A percentile compares a stretch with the other conserved stretches of the same genome.
Evolutionary conservation across 2,329 filamentous ascomycete species (phyloP).

Genomic region (Chaetomiaceae sp.): DNA sequence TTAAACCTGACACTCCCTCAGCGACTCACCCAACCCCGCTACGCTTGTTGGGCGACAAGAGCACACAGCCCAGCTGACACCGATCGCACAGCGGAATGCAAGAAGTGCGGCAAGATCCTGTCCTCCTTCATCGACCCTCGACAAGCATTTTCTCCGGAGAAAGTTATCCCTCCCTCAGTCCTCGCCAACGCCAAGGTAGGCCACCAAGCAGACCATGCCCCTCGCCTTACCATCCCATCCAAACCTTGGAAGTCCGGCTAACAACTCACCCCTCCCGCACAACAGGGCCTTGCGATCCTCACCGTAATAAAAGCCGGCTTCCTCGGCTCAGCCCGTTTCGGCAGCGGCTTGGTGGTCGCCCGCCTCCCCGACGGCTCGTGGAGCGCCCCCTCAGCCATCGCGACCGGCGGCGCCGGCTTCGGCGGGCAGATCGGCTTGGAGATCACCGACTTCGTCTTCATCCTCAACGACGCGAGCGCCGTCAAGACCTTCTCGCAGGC

Average conservation of each 20-base stretch:
- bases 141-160: constrained; percentile 92
- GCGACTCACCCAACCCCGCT: no score
- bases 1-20: constrained; percentile 20
- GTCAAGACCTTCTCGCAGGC: constrained; percentile 93
- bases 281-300: constrained; percentile 73
- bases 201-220: not conserved
- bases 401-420: constrained; percentile 74
- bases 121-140: constrained; percentile 90
- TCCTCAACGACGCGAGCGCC: constrained; percentile 84
- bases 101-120: constrained; percentile 93
- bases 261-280: not conserved
- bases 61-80: constrained; percentile 17
- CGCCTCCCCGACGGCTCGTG: constrained; percentile 71
- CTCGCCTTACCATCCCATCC: not conserved
- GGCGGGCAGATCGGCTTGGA: constrained; percentile 85
- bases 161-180: constrained; percentile 88
- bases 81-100: constrained; percentile 73
- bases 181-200: constrained; percentile 84
- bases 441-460: constrained; percentile 93
- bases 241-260: not conserved
- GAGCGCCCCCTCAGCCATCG: constrained; percentile 78
- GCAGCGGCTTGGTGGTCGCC: constrained; percentile 76
- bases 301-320: constrained; percentile 86
- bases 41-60: no score
- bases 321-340: constrained; percentile 75